Base-by-base conservation (phyloP, 495 filamentous ascomycete species). In the Hamigera avellanea region DNA sequence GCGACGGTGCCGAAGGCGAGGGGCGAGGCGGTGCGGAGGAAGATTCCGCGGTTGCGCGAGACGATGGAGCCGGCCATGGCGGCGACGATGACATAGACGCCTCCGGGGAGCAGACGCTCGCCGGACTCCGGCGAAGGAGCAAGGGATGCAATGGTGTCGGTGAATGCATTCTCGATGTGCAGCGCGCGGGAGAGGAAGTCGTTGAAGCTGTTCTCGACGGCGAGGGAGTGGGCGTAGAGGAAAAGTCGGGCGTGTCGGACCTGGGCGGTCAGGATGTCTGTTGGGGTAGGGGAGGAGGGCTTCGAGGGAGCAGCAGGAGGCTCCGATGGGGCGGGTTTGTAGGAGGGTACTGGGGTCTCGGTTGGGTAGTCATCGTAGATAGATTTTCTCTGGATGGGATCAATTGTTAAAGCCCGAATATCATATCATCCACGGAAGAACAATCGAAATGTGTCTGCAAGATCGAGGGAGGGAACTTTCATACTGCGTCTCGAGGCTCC, bases 1-100 rank as follows among this genome's bases (percentile, higher is more conserved):
- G 81, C 81, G 31, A 76, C 73, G 33, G 86, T 58, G 35, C 81
- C 84, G 26, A 89, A 71, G 16, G 72, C 74, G 13, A 85, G 50
- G 13, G 84, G 91, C 3, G 81, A 68, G 10, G 74, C 61, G 26
- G 74, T 73, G 29, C 89, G 74, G 17, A 96, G 65, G 40, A 93
- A 54, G 28, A 95, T 66, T 45, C 81, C 84, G 29, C 89, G 75
- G 65, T 93, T 91, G 35, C 91, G 74, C 30, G 82, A 71, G 19
- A 93, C 63, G 52, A 98, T 95, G 45, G 75, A 82, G 44, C 88
- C 88, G 19, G 88, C 81, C 86, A 98, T 94, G 41, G 83, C 76
- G 8, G 86, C 75, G 2, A 98, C 86, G 10, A 94, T 75, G 25
- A 94, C 85, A 63, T 95, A 95, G 42, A 95, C 70, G 26, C 75